Percentiles rank a stretch among this genome's conserved stretches.
Conservation (phyloP, 768 basidiomycete species). For the Dioszegia crocea region DNA sequence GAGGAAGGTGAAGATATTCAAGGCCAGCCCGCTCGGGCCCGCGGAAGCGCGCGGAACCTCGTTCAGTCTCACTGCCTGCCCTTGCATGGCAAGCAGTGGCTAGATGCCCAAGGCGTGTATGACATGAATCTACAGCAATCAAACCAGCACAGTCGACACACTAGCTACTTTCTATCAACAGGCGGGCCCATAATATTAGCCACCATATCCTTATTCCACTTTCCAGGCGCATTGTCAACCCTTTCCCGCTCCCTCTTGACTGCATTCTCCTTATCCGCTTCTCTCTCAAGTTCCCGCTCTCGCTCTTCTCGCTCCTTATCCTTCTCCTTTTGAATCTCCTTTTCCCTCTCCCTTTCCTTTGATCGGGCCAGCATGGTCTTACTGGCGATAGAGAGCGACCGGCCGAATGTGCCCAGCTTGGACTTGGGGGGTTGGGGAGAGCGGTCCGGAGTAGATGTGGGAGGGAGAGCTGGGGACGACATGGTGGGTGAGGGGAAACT, state of each 20-base stretch:
- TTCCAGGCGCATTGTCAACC: constrained; percentile 33
- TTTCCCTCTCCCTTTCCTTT: constrained; percentile 1
- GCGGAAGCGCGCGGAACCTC: no score
- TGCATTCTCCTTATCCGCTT: not conserved
- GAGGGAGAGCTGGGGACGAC: not conserved
- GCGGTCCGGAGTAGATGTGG: not conserved
- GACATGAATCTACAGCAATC: no score
- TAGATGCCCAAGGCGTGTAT: no score
- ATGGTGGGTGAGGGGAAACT: not conserved
- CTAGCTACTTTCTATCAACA: constrained; percentile 4
- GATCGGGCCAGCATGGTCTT: not conserved
- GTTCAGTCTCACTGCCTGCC: no score
- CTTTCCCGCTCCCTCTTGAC: constrained; percentile 14
- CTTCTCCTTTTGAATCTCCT: not conserved
- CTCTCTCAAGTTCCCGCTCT: not conserved
- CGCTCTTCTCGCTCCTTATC: not conserved
- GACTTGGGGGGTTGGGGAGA: constrained; percentile 11
- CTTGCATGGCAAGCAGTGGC: no score
- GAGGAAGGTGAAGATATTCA: not conserved
- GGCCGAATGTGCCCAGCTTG: constrained; percentile 14
- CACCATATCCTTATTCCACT: constrained; percentile 42
- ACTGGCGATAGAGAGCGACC: not conserved
- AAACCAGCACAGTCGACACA: not conserved
- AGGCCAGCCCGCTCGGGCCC: no score
- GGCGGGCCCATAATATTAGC: constrained; percentile 41